Conservation (phyloP, 1,284 basidiomycete genomes). For the Xerocomus cyaneibrunnescens region DNA sequence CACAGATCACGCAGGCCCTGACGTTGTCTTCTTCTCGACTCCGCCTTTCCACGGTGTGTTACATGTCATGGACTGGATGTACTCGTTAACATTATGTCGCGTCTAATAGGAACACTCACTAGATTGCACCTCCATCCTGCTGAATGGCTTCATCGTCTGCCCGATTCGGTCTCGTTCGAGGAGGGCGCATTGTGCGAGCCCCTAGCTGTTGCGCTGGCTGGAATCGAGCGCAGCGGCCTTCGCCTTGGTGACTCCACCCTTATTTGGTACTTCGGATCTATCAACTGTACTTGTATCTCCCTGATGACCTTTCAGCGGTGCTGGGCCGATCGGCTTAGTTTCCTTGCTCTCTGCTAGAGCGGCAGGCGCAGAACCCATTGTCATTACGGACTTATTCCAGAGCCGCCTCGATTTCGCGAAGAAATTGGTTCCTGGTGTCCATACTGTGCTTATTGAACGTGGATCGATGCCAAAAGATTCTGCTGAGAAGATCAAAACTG, state of each 20-base stretch:
- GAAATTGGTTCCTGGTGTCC: slow-evolving; percentile 70
- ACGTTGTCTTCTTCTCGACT: slow-evolving; percentile 66
- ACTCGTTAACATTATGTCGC: background rate
- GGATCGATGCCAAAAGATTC: slow-evolving; percentile 45
- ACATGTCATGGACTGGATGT: background rate
- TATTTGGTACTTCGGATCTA: slow-evolving; percentile 46
- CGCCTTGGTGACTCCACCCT: slow-evolving; percentile 59
- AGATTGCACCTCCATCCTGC: slow-evolving; percentile 64
- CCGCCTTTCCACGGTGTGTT: slow-evolving; percentile 57
- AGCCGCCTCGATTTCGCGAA: slow-evolving; percentile 81
- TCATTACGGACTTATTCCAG: slow-evolving; percentile 81
- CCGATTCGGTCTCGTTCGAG: slow-evolving; percentile 57
- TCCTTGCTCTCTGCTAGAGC: slow-evolving; percentile 78
- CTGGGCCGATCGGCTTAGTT: slow-evolving; percentile 86
- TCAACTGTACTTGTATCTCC: background rate
- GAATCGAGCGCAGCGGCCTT: slow-evolving; percentile 58
- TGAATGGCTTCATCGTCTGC: slow-evolving; percentile 61
- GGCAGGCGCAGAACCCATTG: slow-evolving; percentile 73
- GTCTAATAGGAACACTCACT: slow-evolving; percentile 50
- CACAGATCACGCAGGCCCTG: slow-evolving; percentile 37
- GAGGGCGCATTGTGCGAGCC: slow-evolving; percentile 66
- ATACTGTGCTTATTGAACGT: slow-evolving; percentile 51
- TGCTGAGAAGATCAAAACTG: slow-evolving; percentile 49
- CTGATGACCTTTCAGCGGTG: slow-evolving; percentile 47
- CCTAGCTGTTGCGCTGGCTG: slow-evolving; percentile 59